Percentiles rank a stretch among this genome's conserved stretches.
These are phyloP conservation scores for Thielaviopsis musarum DNA, from an alignment of 2,329 filamentous ascomycete species.

Conservation along the genomic window DNA sequence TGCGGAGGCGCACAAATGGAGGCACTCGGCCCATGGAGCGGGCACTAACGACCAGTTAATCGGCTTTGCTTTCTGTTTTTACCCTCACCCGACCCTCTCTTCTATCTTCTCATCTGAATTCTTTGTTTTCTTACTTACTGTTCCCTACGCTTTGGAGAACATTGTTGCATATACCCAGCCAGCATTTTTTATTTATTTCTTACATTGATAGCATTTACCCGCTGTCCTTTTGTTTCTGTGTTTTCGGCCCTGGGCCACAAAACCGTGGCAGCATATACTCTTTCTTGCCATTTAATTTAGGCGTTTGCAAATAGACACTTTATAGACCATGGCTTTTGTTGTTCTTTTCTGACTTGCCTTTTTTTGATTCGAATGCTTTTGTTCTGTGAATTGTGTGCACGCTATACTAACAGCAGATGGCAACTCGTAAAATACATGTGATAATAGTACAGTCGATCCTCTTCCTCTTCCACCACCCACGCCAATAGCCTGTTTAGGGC, in stretches of 20 bases:
- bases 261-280: no score
- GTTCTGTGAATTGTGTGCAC: not conserved
- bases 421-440: slow-evolving; percentile 8
- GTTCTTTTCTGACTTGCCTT: not conserved
- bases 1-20: not conserved
- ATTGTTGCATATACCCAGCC: not conserved
- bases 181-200: not conserved
- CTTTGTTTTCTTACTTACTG: not conserved
- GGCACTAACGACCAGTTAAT: slow-evolving; percentile 5
- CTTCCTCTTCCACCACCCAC: not conserved
- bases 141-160: not conserved
- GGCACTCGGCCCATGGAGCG: slow-evolving; percentile 1
- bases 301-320: not conserved
- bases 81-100: not conserved
- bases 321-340: not conserved
- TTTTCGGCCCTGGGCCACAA: not conserved
- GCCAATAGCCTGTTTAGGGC: not conserved
- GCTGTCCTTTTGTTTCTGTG: not conserved
- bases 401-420: not conserved
- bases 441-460: slow-evolving; percentile 11
- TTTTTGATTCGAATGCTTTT: not conserved
- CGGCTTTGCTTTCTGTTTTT: not conserved
- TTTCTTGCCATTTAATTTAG: no score
- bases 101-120: not conserved
- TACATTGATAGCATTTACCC: not conserved